Evolutionary conservation across 179 eudicot species (phyloP), one percentile per base, ranked within the genome.

Genomic region (Silene noctiflora): DNA sequence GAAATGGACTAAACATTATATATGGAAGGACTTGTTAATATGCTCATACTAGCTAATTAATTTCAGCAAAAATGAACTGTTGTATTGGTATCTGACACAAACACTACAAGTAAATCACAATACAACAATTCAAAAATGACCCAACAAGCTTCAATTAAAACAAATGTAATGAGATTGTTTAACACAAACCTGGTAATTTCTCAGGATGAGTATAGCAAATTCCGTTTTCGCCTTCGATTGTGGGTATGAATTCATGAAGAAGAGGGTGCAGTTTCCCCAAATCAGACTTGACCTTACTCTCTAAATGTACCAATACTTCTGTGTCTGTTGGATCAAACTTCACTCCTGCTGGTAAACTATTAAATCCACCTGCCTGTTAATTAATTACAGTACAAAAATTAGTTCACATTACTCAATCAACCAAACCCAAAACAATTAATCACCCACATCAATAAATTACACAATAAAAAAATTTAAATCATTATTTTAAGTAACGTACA

Each of bases 121-220:
- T 48, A 48, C 6, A 10, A 48, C 0, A 2, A 46, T 10, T 46
- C 2, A 48, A 10, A 2, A 48, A 48, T 48, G 6, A 48, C 3
- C 17, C 55, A 48, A 48, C 7, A 33, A 4, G 7, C 55, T 48
- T 11, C 3, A 48, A 48, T 12, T 10, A 48, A 48, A 3, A 48
- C 55, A 48, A 48, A 12, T 12, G 1, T 51, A 51, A 14, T 51
- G n/a, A 51, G 56, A 51, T 13, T 51, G 56, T 3, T 51, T 0
- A 51, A 11, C 5, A 51, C 1, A 16, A 75, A 94, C 98, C 96
- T 76, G 98, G 98, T 81, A 94, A 80, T 79, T 86, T 94, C 75
- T 92, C 91, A 27, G 98, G 98, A 75, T 94, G 98, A 68, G 97
- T 87, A 67, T 88, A 91, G 69, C 98, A 94, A 82, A 92, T 94